These are phyloP conservation scores for Yamadazyma buinensis DNA, from an alignment of 1,139 yeast species.

Conservation along the genomic window DNA sequence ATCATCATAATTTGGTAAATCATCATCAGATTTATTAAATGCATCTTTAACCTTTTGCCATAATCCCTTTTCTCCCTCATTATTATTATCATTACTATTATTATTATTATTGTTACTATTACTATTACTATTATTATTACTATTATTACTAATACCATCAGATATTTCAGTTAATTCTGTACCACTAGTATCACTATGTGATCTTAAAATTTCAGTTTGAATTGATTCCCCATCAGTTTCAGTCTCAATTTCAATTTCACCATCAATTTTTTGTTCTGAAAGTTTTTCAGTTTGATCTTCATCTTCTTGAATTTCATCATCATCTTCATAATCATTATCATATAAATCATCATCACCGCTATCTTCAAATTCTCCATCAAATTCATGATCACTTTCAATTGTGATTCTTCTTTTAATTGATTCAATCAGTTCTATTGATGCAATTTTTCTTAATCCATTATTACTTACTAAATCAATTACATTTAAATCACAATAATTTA, in stretches of 20 bases:
- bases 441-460: constrained; percentile 23
- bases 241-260: constrained; percentile 5
- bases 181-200: constrained; percentile 8
- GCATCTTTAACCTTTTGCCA: constrained; percentile 67
- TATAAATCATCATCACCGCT: constrained; percentile 12
- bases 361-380: constrained; percentile 4
- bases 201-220: constrained; percentile 22
- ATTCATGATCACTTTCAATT: constrained; percentile 3
- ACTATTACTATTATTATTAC: not conserved
- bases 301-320: no score
- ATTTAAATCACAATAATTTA: constrained; percentile 59
- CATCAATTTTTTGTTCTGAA: no score
- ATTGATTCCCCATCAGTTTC: constrained; percentile 35
- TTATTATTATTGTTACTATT: constrained; percentile 12
- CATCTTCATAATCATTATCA: constrained; percentile 5
- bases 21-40: constrained; percentile 41
- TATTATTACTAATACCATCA: constrained; percentile 6
- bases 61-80: constrained; percentile 17
- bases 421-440: constrained; percentile 3
- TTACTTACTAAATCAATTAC: constrained; percentile 54
- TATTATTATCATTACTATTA: constrained; percentile 22
- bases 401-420: not conserved
- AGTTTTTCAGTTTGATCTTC: no score
- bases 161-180: constrained; percentile 23
- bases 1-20: constrained; percentile 77